Percentiles rank a stretch among this genome's conserved stretches.
Evolutionary conservation across 805 yeast genomes (phyloP).

Genomic region (Starmerella davenportii): DNA sequence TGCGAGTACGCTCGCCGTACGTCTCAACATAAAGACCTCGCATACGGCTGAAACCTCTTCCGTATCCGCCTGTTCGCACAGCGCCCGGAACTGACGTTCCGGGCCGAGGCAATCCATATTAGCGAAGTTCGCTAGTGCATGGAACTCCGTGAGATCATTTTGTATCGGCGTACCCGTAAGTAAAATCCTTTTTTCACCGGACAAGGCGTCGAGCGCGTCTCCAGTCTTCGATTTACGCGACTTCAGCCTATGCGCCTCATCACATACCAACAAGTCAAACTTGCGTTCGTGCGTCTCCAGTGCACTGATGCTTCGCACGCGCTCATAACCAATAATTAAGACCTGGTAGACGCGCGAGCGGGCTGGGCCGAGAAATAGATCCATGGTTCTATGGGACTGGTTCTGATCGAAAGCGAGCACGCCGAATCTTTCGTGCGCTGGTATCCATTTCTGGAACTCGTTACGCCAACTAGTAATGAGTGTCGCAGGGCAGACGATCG

Average conservation of each 20-base stretch:
- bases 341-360: constrained; percentile 46
- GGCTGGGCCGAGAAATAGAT: not conserved
- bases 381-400: constrained; percentile 27
- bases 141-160: constrained; percentile 74
- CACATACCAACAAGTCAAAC: constrained; percentile 67
- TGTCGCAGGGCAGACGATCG: constrained; percentile 85
- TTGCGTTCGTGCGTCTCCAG: constrained; percentile 6
- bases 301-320: constrained; percentile 32
- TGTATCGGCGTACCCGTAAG: constrained; percentile 89
- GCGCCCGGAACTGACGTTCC: constrained; percentile 30
- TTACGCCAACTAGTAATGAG: constrained; percentile 70
- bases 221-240: constrained; percentile 54
- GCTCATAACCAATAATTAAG: constrained; percentile 75
- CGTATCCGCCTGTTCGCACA: constrained; percentile 38
- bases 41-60: constrained; percentile 49
- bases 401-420: constrained; percentile 41
- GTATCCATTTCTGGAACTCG: constrained; percentile 80
- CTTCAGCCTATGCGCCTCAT: constrained; percentile 87
- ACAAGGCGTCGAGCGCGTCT: constrained; percentile 38
- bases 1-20: constrained; percentile 41
- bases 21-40: constrained; percentile 45
- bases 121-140: constrained; percentile 58
- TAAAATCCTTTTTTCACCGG: constrained; percentile 40
- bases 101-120: constrained; percentile 70
- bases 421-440: constrained; percentile 33